Percentiles rank a stretch among this genome's conserved stretches.
Evolutionary conservation across 129 eudicot species (phyloP).

Genomic region (Lactuca saligna): DNA sequence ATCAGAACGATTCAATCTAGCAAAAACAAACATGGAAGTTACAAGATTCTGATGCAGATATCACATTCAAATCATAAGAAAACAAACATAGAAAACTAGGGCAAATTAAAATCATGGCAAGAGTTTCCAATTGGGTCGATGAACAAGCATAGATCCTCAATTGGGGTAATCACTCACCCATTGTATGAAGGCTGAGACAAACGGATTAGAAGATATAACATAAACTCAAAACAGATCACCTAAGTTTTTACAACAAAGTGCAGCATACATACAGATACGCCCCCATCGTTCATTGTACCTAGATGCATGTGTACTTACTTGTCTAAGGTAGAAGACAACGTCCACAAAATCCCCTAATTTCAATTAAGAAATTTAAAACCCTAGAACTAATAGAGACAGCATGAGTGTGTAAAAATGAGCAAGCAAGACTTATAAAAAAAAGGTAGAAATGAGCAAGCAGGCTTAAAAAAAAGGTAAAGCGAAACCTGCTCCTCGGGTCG

Average conservation of each 20-base stretch:
- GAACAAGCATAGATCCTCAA: slow-evolving; percentile 3
- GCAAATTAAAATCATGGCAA: neutral
- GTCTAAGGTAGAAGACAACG: slow-evolving; percentile 9
- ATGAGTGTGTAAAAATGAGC: slow-evolving; percentile 1
- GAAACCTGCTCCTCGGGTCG: slow-evolving; percentile 49
- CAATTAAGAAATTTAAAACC: slow-evolving; percentile 12
- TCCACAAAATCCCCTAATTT: slow-evolving; percentile 21
- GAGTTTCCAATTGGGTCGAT: slow-evolving; percentile 5
- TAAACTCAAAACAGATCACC: neutral
- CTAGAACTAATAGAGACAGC: slow-evolving; percentile 20
- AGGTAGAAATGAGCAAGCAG: slow-evolving; percentile 6
- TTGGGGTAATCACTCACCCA: slow-evolving; percentile 19
- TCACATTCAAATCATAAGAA: slow-evolving; percentile 14
- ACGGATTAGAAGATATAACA: slow-evolving; percentile 8
- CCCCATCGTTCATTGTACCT: neutral
- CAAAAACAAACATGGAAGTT: neutral
- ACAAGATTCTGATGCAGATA: slow-evolving; percentile 7
- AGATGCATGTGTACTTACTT: slow-evolving; percentile 15
- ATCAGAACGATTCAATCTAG: slow-evolving; percentile 28
- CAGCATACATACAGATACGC: slow-evolving; percentile 8
- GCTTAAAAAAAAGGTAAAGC: neutral
- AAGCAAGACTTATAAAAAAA: neutral
- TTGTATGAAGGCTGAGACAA: slow-evolving; percentile 11
- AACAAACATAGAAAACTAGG: neutral
- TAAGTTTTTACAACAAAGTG: slow-evolving; percentile 1